Conservation (phyloP, 768 basidiomycete genomes). For the Boletus rubroflammeus region DNA sequence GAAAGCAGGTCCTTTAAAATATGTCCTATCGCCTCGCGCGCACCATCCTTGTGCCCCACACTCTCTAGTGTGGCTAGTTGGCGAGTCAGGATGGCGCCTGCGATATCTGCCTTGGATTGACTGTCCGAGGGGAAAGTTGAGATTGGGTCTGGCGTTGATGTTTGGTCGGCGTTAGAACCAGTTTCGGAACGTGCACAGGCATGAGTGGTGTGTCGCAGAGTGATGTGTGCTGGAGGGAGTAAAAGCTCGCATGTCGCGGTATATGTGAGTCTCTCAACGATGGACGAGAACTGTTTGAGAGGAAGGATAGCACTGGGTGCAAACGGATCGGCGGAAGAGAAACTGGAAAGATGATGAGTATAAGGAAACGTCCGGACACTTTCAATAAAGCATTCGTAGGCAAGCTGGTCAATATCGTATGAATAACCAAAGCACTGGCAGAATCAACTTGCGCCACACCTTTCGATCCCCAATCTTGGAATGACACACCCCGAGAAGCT, state of each 20-base stretch:
- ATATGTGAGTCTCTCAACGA: constrained; percentile 66
- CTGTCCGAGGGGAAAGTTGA: constrained; percentile 17
- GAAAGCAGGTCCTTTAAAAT: constrained; percentile 49
- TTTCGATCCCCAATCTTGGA: constrained; percentile 73
- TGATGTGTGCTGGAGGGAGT: constrained; percentile 46
- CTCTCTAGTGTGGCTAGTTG: constrained; percentile 56
- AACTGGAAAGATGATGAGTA: constrained; percentile 15
- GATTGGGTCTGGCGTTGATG: background rate
- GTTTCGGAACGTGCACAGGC: background rate
- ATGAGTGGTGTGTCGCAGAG: constrained; percentile 32
- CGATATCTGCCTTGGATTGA: constrained; percentile 26
- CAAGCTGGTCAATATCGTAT: constrained; percentile 40
- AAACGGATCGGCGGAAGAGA: constrained; percentile 33
- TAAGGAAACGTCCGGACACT: constrained; percentile 57
- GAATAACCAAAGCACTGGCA: background rate
- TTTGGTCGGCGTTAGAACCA: background rate
- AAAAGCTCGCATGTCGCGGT: constrained; percentile 66
- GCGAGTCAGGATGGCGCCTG: constrained; percentile 57
- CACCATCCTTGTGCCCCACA: constrained; percentile 56
- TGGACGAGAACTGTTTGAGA: constrained; percentile 52
- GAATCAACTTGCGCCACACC: constrained; percentile 40
- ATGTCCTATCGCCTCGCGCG: constrained; percentile 35
- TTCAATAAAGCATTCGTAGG: constrained; percentile 53
- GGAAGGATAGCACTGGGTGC: constrained; percentile 34
- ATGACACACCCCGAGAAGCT: constrained; percentile 76